Evolutionary conservation across 148 eudicot genomes (phyloP).

Genomic region (Spergularia marina): DNA sequence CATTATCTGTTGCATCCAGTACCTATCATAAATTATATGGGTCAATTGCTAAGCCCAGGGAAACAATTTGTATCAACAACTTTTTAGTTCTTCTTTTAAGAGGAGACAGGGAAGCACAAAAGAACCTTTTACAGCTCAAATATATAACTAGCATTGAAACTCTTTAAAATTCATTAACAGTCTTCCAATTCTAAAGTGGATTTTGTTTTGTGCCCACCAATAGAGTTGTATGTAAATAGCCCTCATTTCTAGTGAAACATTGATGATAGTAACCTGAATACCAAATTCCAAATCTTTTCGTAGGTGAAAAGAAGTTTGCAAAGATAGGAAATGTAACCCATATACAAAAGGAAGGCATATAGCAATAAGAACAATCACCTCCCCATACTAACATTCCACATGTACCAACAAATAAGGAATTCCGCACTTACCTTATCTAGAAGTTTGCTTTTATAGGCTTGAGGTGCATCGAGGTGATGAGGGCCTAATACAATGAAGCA

Average conservation of each 20-base stretch:
- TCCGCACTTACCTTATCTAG: too few species aligned
- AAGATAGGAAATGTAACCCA: not conserved
- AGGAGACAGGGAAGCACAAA: not conserved
- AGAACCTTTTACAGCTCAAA: too few species aligned
- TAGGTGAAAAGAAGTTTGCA: too few species aligned
- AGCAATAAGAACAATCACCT: too few species aligned
- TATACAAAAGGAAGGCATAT: not conserved
- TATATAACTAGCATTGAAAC: too few species aligned
- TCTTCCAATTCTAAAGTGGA: not conserved
- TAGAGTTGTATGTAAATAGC: too few species aligned
- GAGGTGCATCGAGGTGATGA: too few species aligned
- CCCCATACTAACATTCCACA: too few species aligned
- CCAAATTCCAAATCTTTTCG: not conserved
- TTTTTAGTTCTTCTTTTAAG: not conserved
- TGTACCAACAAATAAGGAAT: too few species aligned
- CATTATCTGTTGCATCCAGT: slow-evolving; percentile 92
- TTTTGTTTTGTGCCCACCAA: not conserved
- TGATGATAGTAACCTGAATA: not conserved
- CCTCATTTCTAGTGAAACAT: not conserved
- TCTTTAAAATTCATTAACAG: too few species aligned
- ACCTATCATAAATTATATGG: slow-evolving; percentile 43
- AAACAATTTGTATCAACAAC: not conserved
- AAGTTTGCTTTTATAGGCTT: too few species aligned
- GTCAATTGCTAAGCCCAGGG: slow-evolving; percentile 8
- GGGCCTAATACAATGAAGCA: too few species aligned